Conservation (phyloP, 2,329 filamentous ascomycete genomes). For the Pseudocercospora eumusae region DNA sequence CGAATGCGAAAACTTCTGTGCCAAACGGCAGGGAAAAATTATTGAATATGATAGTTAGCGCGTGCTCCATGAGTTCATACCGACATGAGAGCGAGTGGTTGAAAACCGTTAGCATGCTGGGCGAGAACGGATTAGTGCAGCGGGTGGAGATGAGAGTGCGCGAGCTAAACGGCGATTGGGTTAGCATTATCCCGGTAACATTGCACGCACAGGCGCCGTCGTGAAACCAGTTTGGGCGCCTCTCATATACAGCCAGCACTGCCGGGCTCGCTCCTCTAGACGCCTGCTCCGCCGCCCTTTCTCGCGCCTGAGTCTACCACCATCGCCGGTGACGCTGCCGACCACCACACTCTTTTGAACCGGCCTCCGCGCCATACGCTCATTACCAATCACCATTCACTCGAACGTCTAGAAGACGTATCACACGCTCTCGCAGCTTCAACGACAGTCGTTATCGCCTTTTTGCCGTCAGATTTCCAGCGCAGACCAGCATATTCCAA, state of each 20-base stretch:
- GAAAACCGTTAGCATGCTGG: conserved; percentile 1
- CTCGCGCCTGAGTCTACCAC: conserved; percentile 7
- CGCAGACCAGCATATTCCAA: conserved; percentile 1
- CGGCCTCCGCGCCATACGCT: conserved; percentile 13
- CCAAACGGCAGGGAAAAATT: not conserved
- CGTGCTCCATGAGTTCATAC: conserved; percentile 6
- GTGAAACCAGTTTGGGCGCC: conserved; percentile 12
- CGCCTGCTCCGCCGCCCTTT: conserved; percentile 16
- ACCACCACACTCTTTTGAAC: conserved; percentile 9
- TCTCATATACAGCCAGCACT: conserved; percentile 19
- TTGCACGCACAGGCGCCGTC: not conserved
- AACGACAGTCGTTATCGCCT: conserved; percentile 17
- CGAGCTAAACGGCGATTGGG: conserved; percentile 18
- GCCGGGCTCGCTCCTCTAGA: conserved; percentile 6
- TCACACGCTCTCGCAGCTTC: conserved; percentile 16
- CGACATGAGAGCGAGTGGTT: conserved; percentile 10
- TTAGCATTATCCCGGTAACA: conserved; percentile 14
- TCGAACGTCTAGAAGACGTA: conserved; percentile 23
- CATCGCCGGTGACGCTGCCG: conserved; percentile 11
- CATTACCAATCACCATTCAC: conserved; percentile 8
- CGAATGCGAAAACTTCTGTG: conserved; percentile 2
- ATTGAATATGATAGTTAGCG: conserved; percentile 5
- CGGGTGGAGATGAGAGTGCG: conserved; percentile 11
- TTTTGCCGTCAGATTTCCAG: conserved; percentile 7
- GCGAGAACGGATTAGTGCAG: conserved; percentile 7